A percentile compares a stretch with the other conserved stretches of the same genome.
phyloP scores from a whole-genome alignment of 352 stramenopile genomes.

The Phytophthora pistaciae region DNA sequence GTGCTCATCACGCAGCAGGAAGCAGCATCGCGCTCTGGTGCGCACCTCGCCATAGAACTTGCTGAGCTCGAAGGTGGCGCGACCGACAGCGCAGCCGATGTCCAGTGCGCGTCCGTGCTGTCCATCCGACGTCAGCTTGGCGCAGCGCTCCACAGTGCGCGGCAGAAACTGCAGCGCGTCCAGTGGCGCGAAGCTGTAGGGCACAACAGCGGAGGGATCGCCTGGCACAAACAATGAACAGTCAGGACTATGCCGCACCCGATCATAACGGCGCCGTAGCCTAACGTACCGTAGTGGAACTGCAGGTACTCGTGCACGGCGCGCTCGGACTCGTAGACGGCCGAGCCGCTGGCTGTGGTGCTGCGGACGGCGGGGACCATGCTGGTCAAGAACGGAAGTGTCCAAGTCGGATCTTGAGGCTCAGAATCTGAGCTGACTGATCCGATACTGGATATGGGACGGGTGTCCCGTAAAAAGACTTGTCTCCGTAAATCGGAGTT shows the following conservation, averaged over 20 bases:
- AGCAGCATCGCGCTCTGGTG: not conserved
- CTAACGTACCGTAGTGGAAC: conserved; percentile 91
- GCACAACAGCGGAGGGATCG: conserved; percentile 70
- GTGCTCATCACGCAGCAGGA: not conserved
- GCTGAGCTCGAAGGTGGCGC: conserved; percentile 94
- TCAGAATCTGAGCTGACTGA: not conserved
- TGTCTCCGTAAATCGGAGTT: conserved; percentile 2
- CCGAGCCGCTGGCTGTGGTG: conserved; percentile 88
- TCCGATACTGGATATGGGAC: conserved; percentile 11
- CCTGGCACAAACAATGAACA: conserved; percentile 35
- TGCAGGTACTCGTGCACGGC: conserved; percentile 92
- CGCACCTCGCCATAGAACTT: conserved; percentile 92
- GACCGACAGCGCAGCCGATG: conserved; percentile 95
- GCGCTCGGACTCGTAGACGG: conserved; percentile 89
- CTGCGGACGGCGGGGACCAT: conserved; percentile 60
- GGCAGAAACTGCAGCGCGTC: conserved; percentile 91
- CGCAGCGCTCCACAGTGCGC: conserved; percentile 79
- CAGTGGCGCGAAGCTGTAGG: conserved; percentile 73
- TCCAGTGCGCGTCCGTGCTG: conserved; percentile 91
- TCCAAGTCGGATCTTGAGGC: not conserved
- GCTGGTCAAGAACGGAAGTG: conserved; percentile 6
- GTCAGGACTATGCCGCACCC: not conserved
- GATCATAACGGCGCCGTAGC: not conserved
- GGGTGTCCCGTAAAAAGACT: conserved; percentile 11
- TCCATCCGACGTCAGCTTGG: conserved; percentile 54